A percentile compares a stretch with the other conserved stretches of the same genome.
phyloP scores from a whole-genome alignment of 2,329 filamentous ascomycete species.

The Rachicladosporium sp. region DNA sequence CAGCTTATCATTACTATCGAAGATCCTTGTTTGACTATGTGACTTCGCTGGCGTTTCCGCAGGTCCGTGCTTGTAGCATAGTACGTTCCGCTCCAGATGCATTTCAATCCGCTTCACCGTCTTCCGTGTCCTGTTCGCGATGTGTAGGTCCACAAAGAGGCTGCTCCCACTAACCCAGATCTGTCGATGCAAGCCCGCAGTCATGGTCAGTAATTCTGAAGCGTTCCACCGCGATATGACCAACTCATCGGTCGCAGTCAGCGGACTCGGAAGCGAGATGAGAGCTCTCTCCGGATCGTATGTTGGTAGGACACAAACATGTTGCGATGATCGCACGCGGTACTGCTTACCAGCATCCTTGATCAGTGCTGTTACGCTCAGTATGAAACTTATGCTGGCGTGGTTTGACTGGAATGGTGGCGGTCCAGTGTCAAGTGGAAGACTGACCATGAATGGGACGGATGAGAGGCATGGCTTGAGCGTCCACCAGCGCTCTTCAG shows the following conservation, averaged over 20 bases:
- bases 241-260: slow-evolving; percentile 39
- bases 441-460: slow-evolving; percentile 40
- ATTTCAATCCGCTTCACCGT: slow-evolving; percentile 39
- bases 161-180: slow-evolving; percentile 46
- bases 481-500: slow-evolving; percentile 35
- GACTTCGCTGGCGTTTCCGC: slow-evolving; percentile 38
- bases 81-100: slow-evolving; percentile 38
- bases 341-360: slow-evolving; percentile 37
- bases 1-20: slow-evolving; percentile 38
- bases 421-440: slow-evolving; percentile 43
- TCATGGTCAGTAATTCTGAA: slow-evolving; percentile 35
- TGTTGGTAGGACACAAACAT: slow-evolving; percentile 39
- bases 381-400: slow-evolving; percentile 38
- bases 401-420: slow-evolving; percentile 42
- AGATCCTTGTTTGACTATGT: slow-evolving; percentile 39
- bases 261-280: slow-evolving; percentile 39
- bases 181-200: slow-evolving; percentile 44
- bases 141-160: slow-evolving; percentile 42
- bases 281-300: slow-evolving; percentile 46
- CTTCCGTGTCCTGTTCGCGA: slow-evolving; percentile 39
- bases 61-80: slow-evolving; percentile 40
- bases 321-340: slow-evolving; percentile 38
- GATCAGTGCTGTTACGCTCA: slow-evolving; percentile 36
- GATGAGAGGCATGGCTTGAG: slow-evolving; percentile 34
- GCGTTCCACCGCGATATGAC: slow-evolving; percentile 27